Conservation (phyloP, 2,329 filamentous ascomycete genomes). For the Cladosporium sp. region DNA sequence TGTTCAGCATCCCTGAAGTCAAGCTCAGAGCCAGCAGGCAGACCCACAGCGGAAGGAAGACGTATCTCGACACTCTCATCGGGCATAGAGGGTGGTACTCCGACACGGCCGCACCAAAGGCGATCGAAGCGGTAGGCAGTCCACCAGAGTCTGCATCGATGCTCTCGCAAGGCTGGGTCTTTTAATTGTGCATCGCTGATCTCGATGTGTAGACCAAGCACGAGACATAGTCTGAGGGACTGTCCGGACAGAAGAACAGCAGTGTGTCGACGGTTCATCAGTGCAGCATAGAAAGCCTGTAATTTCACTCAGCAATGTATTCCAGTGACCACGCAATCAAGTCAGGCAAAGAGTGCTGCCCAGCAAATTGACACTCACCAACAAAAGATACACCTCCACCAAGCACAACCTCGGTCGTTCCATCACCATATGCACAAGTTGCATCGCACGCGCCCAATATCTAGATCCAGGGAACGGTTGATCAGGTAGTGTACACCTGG, state of each 20-base stretch:
- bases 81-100: conserved; percentile 35
- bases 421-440: conserved; percentile 42
- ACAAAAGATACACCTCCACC: conserved; percentile 47
- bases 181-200: conserved; percentile 43
- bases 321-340: neutral
- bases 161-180: conserved; percentile 38
- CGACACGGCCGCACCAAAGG: conserved; percentile 38
- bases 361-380: conserved; percentile 37
- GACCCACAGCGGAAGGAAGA: conserved; percentile 40
- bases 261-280: conserved; percentile 48
- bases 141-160: conserved; percentile 39
- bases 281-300: conserved; percentile 48
- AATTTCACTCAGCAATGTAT: neutral
- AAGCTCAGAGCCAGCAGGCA: conserved; percentile 27
- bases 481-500: conserved; percentile 37
- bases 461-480: conserved; percentile 45
- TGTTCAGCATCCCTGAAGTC: conserved; percentile 41
- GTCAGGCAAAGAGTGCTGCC: neutral
- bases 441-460: conserved; percentile 47
- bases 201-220: conserved; percentile 48
- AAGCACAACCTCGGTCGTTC: conserved; percentile 48
- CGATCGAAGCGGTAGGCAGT: conserved; percentile 38
- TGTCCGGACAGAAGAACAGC: conserved; percentile 48
- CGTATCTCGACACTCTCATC: conserved; percentile 44
- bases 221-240: conserved; percentile 45